Percentiles rank a stretch among this genome's conserved stretches.
These are phyloP conservation scores for Schizopora paradoxa DNA, from an alignment of 1,284 basidiomycete genomes.

Conservation along the genomic window DNA sequence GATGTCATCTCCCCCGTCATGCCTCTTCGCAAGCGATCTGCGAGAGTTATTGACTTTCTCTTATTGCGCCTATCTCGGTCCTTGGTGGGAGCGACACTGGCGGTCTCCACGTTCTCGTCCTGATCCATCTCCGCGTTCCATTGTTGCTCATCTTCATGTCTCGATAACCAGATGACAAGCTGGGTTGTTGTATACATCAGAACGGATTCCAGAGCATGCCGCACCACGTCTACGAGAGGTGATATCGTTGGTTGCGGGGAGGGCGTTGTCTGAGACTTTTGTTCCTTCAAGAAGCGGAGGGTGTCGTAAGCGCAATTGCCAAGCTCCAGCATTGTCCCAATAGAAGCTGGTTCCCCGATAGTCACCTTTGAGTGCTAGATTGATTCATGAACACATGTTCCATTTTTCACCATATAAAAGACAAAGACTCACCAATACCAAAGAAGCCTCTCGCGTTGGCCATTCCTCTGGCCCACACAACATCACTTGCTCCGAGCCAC, in stretches of 20 bases:
- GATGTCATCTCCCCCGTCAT: conserved; percentile 75
- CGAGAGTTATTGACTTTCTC: conserved; percentile 46
- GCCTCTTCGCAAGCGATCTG: conserved; percentile 60
- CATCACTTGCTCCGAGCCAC: conserved; percentile 65
- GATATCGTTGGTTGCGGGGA: conserved; percentile 28
- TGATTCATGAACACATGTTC: conserved; percentile 18
- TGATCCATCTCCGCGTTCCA: conserved; percentile 35
- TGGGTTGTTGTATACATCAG: conserved; percentile 75
- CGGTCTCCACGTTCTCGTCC: conserved; percentile 30
- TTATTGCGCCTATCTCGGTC: conserved; percentile 28
- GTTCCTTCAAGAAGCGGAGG: conserved; percentile 53
- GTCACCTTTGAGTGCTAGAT: conserved; percentile 75
- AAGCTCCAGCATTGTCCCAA: conserved; percentile 75
- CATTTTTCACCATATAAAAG: neutral
- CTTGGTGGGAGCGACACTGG: conserved; percentile 38
- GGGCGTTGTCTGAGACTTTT: conserved; percentile 43
- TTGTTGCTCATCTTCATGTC: conserved; percentile 52
- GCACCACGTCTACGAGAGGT: conserved; percentile 40
- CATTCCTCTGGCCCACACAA: conserved; percentile 64
- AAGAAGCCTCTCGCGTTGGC: conserved; percentile 59
- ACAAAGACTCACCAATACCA: conserved; percentile 61
- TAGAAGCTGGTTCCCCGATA: conserved; percentile 68
- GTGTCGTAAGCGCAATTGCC: conserved; percentile 69
- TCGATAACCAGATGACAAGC: conserved; percentile 67
- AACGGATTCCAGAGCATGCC: conserved; percentile 67